A percentile compares a stretch with the other conserved stretches of the same genome.
Conservation (phyloP, 1,284 basidiomycete genomes). For the Bondarzewia mesenterica region DNA sequence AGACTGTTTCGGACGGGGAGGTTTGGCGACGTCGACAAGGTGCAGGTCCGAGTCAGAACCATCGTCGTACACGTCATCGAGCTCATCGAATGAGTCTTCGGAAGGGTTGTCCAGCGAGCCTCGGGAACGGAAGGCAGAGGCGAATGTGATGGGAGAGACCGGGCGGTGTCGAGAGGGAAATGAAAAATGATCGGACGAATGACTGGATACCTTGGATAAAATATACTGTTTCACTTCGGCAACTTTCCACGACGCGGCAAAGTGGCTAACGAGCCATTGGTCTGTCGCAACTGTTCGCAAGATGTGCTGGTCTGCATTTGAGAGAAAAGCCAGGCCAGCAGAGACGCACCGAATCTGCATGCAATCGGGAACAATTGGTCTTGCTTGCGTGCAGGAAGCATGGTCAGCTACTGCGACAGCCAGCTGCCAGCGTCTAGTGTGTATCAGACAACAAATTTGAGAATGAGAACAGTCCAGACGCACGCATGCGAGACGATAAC, state of each 20-base stretch:
- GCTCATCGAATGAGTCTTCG: constrained; percentile 1
- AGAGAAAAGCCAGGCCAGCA: not conserved
- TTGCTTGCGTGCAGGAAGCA: not conserved
- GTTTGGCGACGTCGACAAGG: constrained; percentile 6
- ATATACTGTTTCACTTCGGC: constrained; percentile 53
- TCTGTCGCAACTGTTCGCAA: constrained; percentile 50
- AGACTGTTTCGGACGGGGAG: constrained; percentile 1
- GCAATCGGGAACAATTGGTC: constrained; percentile 24
- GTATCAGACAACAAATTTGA: too few species aligned
- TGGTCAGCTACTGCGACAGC: too few species aligned
- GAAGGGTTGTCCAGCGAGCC: constrained; percentile 13
- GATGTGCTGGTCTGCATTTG: not conserved
- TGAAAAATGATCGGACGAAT: constrained; percentile 17
- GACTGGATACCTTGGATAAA: constrained; percentile 41
- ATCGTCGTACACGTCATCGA: constrained; percentile 7
- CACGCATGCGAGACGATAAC: too few species aligned
- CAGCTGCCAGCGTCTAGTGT: too few species aligned
- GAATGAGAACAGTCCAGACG: too few species aligned
- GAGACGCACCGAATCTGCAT: constrained; percentile 44
- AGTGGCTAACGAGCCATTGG: constrained; percentile 63
- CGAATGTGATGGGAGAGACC: constrained; percentile 56
- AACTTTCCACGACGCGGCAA: constrained; percentile 50
- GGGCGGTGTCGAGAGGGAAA: constrained; percentile 27
- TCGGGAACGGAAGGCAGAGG: constrained; percentile 18
- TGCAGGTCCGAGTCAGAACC: constrained; percentile 14